Evolutionary conservation across 2,329 filamentous ascomycete genomes (phyloP).

Genomic region (Atkinsonella hypoxylon): DNA sequence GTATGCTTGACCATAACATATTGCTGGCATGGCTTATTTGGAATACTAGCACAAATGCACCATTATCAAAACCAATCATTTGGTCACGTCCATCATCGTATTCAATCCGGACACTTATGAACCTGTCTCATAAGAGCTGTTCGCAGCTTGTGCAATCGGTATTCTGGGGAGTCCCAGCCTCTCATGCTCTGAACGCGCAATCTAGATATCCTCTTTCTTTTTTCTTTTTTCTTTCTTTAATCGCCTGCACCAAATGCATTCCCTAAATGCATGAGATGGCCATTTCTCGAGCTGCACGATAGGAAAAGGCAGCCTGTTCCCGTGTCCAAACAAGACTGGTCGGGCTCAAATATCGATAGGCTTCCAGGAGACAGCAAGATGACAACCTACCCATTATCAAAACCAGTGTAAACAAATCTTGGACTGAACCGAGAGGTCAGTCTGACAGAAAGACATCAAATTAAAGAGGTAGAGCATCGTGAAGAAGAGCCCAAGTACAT

Average conservation of each 20-base stretch:
- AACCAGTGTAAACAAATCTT: neutral
- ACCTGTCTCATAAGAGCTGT: neutral
- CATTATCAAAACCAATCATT: too few relatives aligned
- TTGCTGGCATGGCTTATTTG: too few relatives aligned
- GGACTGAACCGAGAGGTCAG: neutral
- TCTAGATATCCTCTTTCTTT: neutral
- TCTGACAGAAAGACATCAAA: neutral
- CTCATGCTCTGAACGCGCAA: neutral
- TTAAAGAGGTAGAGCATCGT: neutral
- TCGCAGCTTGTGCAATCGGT: slow-evolving; percentile 1
- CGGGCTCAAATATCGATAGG: too few relatives aligned
- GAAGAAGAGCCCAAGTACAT: neutral
- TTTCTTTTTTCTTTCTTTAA: neutral
- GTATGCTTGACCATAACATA: too few relatives aligned
- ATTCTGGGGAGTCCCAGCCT: neutral
- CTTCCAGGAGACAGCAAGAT: neutral
- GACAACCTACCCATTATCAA: neutral
- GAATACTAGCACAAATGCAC: too few relatives aligned
- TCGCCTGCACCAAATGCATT: neutral
- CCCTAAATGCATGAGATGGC: neutral
- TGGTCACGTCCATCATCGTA: too few relatives aligned
- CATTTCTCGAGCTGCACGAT: too few relatives aligned
- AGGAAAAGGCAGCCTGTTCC: neutral
- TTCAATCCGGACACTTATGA: neutral
- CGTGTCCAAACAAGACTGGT: too few relatives aligned